phyloP scores from a whole-genome alignment of 2,329 filamentous ascomycete genomes.

The Madurella mycetomatis region DNA sequence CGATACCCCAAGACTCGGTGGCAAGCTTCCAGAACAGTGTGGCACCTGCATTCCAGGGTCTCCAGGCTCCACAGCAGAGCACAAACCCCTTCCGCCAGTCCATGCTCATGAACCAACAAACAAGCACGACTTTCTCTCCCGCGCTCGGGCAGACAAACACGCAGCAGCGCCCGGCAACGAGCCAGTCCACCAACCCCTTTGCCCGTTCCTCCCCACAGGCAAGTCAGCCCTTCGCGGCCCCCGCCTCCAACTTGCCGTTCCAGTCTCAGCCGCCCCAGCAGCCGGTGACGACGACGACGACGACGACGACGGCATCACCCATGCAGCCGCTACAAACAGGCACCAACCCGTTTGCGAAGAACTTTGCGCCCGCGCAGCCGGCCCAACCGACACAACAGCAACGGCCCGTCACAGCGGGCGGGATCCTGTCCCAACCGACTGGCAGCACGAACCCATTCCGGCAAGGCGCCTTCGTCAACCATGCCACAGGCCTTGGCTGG shows the following conservation, averaged over 20 bases:
- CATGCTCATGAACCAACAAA: constrained; percentile 62
- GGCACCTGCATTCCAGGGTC: constrained; percentile 39
- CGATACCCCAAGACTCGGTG: constrained; percentile 56
- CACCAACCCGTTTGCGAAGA: constrained; percentile 57
- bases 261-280: constrained; percentile 38
- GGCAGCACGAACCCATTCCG: constrained; percentile 94
- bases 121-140: constrained; percentile 23
- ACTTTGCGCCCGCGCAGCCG: constrained; percentile 33
- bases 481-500: constrained; percentile 83
- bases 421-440: constrained; percentile 68
- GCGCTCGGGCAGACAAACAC: constrained; percentile 2
- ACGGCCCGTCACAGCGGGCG: constrained; percentile 43
- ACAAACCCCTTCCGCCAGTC: constrained; percentile 96
- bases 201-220: constrained; percentile 58
- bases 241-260: constrained; percentile 39
- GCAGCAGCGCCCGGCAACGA: constrained; percentile 39
- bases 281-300: constrained; percentile 31
- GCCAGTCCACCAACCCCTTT: constrained; percentile 80
- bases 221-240: constrained; percentile 35
- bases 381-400: constrained; percentile 39
- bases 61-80: constrained; percentile 52
- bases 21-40: constrained; percentile 47
- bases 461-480: constrained; percentile 84
- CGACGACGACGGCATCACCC: constrained; percentile 31
- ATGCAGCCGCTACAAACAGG: constrained; percentile 50